Evolutionary conservation across 2,329 filamentous ascomycete species (phyloP).

Genomic region (Daldinia sp.): DNA sequence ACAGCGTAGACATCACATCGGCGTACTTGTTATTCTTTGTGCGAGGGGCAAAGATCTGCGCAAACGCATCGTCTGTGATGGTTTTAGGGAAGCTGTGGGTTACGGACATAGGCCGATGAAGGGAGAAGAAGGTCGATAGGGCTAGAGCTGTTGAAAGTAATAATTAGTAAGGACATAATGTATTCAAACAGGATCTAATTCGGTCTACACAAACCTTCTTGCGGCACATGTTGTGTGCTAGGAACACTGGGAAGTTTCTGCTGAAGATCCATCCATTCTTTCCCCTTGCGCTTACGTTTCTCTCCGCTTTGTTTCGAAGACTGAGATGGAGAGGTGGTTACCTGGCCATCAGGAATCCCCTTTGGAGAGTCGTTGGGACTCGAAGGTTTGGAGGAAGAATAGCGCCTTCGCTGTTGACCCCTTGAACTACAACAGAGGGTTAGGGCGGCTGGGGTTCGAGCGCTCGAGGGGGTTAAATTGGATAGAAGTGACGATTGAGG

Average conservation of each 20-base stretch:
- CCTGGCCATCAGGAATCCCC: conserved; percentile 63
- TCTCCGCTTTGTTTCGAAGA: conserved; percentile 62
- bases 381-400: conserved; percentile 73
- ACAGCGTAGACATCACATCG: conserved; percentile 76
- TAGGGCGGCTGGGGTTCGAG: conserved; percentile 56
- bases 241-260: conserved; percentile 78
- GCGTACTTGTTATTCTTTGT: conserved; percentile 64
- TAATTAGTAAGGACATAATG: conserved; percentile 30
- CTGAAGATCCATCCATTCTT: conserved; percentile 63
- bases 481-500: conserved; percentile 61
- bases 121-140: conserved; percentile 93
- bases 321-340: conserved; percentile 60
- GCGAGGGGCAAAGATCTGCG: conserved; percentile 80
- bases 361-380: conserved; percentile 68
- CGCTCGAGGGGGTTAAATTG: conserved; percentile 56
- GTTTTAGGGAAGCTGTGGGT: conserved; percentile 81
- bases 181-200: conserved; percentile 18
- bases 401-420: conserved; percentile 64
- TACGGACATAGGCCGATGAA: conserved; percentile 93
- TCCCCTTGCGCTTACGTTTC: conserved; percentile 70
- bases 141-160: conserved; percentile 74
- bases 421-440: conserved; percentile 54
- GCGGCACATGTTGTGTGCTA: conserved; percentile 77
- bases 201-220: conserved; percentile 64
- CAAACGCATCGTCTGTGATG: conserved; percentile 80